These are phyloP conservation scores for Xylariaceae sp. DNA, from an alignment of 2,329 filamentous ascomycete genomes.

Conservation along the genomic window DNA sequence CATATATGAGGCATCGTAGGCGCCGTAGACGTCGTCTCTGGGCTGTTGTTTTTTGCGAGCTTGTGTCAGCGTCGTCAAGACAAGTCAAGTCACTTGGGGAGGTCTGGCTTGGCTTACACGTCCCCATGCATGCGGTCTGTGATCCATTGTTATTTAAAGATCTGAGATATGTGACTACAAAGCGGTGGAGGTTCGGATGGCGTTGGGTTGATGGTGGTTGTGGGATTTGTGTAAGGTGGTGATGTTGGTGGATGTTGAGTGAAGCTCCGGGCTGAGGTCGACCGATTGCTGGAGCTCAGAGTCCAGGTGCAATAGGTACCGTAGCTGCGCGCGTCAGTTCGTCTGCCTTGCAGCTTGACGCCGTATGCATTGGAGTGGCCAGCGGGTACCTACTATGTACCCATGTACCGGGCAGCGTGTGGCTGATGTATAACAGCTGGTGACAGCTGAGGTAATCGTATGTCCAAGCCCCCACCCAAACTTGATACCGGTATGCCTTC, in stretches of 20 bases:
- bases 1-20: slow-evolving; percentile 89
- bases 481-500: slow-evolving; percentile 10
- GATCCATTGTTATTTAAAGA: slow-evolving; percentile 62
- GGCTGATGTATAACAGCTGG: slow-evolving; percentile 6
- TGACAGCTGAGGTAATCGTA: not conserved
- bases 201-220: slow-evolving; percentile 19
- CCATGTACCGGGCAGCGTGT: not conserved
- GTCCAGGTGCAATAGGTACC: not conserved
- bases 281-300: slow-evolving; percentile 27
- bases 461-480: not conserved
- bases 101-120: slow-evolving; percentile 58
- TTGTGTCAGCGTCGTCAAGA: slow-evolving; percentile 15
- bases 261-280: slow-evolving; percentile 24
- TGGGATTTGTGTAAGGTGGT: slow-evolving; percentile 19
- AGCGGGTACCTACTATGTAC: no score
- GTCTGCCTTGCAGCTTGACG: slow-evolving; percentile 32
- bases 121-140: slow-evolving; percentile 76
- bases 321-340: slow-evolving; percentile 40
- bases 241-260: slow-evolving; percentile 9
- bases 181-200: not conserved
- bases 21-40: slow-evolving; percentile 94
- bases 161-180: slow-evolving; percentile 16
- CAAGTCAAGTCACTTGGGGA: slow-evolving; percentile 1
- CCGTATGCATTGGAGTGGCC: not conserved
- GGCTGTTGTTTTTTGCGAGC: slow-evolving; percentile 63